Evolutionary conservation across 805 yeast genomes (phyloP), one percentile per base, ranked within the genome.

Genomic region (Wickerhamomyces strasburgensis): DNA sequence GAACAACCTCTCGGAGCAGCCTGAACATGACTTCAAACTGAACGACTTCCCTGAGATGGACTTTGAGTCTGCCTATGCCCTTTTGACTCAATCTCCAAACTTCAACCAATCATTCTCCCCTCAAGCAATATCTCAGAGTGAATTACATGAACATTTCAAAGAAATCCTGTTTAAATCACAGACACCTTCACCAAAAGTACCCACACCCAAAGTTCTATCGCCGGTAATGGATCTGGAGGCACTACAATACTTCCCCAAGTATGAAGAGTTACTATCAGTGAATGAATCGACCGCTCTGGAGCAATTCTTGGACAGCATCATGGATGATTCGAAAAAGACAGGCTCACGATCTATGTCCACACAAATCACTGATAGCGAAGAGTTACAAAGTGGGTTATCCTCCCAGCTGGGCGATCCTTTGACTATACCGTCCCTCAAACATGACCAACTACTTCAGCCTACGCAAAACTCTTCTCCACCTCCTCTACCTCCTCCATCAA

Each of bases 11-110:
- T 14, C 14, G 19, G 11, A 14, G 14, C n/a, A n/a, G n/a, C n/a
- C n/a, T n/a, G n/a, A n/a, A n/a, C 19, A 5, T 6, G 19, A 6
- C 30, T 14, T 27, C 16, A 8, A 11, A 27, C 13, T 27, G 6
- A n/a, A n/a, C n/a, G 38, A 40, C 25, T 29, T 49, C 10, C 35
- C 47, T 1, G 52, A 53, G n/a, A 38, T 54, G 47, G 59, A 54
- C 31, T 54, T 54, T 31, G 59, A 54, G 18, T 31, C 52, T 2
- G 59, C 59, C 1, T 54, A 54, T 40, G 57, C 53, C 2, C 33
- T 54, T 3, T 30, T 54, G n/a, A 52, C 55, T 5, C 46, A 43
- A 30, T 43, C 55, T 2, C 57, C 54, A 4, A 37, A 34, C 9
- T 40, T 40, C 31, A 38, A 39, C 19, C 28, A 5, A 23, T 24